Conservation (phyloP, 2,329 filamentous ascomycete genomes). For the Aureobasidium musti region DNA sequence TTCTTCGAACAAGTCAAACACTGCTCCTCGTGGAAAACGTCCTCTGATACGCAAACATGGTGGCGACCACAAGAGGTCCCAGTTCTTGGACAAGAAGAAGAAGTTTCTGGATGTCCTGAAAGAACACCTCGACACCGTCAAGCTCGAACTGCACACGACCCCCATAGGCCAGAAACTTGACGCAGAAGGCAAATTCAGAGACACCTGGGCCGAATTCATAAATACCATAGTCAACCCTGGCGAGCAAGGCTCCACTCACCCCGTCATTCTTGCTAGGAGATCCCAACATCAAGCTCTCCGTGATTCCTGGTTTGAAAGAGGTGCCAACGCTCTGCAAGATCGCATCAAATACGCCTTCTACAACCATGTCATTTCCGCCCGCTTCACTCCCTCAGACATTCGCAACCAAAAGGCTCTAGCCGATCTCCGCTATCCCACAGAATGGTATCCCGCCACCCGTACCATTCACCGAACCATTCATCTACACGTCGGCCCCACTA, state of each 20-base stretch:
- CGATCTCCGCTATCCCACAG: conserved; percentile 84
- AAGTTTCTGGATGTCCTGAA: conserved; percentile 32
- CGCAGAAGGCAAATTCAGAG: conserved; percentile 36
- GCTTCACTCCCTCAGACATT: conserved; percentile 59
- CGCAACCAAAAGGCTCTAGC: conserved; percentile 65
- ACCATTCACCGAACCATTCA: conserved; percentile 79
- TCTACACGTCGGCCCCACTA: conserved; percentile 93
- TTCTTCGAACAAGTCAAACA: not conserved
- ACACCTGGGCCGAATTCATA: conserved; percentile 37
- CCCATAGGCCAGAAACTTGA: conserved; percentile 39
- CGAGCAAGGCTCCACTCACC: not conserved
- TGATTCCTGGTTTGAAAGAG: conserved; percentile 30
- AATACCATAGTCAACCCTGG: conserved; percentile 21
- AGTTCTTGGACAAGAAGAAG: not conserved
- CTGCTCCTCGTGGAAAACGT: not conserved
- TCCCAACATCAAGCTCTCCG: conserved; percentile 13
- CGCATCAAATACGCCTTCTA: conserved; percentile 67
- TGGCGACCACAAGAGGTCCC: not conserved
- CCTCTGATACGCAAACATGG: not conserved
- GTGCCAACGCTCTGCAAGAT: conserved; percentile 37
- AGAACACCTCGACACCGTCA: conserved; percentile 34
- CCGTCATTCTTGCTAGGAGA: not conserved
- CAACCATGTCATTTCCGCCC: conserved; percentile 60
- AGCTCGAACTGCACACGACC: conserved; percentile 38
- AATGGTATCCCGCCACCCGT: conserved; percentile 89